Conservation (phyloP, 2,329 filamentous ascomycete species). For the Cytospora piceicola region DNA sequence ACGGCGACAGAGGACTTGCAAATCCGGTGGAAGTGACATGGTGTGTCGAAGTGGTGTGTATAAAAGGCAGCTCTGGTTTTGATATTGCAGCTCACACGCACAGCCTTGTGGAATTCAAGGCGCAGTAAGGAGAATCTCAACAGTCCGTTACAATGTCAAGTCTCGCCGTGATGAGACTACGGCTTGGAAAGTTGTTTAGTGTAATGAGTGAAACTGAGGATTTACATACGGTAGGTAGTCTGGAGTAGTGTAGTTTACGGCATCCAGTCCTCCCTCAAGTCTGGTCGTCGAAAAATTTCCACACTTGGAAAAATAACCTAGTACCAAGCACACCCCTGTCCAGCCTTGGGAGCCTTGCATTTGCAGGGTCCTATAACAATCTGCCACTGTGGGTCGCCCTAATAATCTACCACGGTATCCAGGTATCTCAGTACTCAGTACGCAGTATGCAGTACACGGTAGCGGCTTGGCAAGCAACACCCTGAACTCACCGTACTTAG, state of each 20-base stretch:
- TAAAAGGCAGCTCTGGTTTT: neutral
- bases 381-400: neutral
- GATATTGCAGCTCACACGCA: conserved; percentile 3
- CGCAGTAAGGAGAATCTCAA: neutral
- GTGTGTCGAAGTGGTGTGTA: neutral
- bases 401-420: neutral
- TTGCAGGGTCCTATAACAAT: neutral
- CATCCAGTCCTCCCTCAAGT: neutral
- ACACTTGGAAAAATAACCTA: neutral
- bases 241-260: neutral
- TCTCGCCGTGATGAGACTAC: neutral
- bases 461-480: conserved; percentile 19
- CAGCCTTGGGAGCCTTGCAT: conserved; percentile 5
- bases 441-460: neutral
- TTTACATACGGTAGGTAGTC: neutral
- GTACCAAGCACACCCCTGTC: conserved; percentile 1
- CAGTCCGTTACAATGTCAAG: neutral
- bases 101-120: conserved; percentile 6
- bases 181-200: neutral
- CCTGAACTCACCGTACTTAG: conserved; percentile 16
- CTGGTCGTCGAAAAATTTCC: neutral
- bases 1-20: conserved; percentile 68
- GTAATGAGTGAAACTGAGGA: neutral
- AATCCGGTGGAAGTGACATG: conserved; percentile 56
- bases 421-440: neutral